phyloP scores from a whole-genome alignment of 2,329 filamentous ascomycete species.

The Tolypocladium ovalisporum region DNA sequence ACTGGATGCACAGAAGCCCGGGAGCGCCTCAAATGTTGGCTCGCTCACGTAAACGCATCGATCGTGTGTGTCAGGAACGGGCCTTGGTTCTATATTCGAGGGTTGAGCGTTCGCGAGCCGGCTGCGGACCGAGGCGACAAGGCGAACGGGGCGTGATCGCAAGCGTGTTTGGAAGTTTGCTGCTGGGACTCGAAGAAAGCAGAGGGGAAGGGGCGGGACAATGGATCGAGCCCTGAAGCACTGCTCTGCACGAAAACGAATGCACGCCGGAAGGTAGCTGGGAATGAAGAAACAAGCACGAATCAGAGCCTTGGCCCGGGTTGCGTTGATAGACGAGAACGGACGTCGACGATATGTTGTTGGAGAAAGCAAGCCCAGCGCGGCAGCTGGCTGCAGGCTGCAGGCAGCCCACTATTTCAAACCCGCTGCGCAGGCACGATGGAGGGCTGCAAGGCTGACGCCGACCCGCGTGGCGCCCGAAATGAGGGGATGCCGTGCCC shows the following conservation, averaged over 20 bases:
- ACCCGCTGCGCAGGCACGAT: neutral
- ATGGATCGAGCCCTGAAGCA: neutral
- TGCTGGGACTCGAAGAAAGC: neutral
- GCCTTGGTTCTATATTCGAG: neutral
- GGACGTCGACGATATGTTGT: neutral
- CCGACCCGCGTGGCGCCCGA: neutral
- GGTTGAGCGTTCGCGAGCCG: neutral
- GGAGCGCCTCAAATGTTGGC: neutral
- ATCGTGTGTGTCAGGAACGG: neutral
- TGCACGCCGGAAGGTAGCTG: neutral
- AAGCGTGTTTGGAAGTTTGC: neutral
- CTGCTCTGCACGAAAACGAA: neutral
- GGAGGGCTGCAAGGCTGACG: neutral
- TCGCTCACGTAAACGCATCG: neutral
- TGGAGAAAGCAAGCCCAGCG: neutral
- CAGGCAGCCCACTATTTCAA: neutral
- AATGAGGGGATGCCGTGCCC: neutral
- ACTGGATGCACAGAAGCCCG: neutral
- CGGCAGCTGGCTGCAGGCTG: neutral
- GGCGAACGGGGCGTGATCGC: neutral
- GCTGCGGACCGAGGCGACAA: neutral
- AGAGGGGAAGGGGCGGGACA: neutral
- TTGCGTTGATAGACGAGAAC: neutral
- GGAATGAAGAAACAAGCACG: neutral
- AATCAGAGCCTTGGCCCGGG: neutral